Percentiles rank a stretch among this genome's conserved stretches.
phyloP scores from a whole-genome alignment of 2,329 filamentous ascomycete genomes.

The Monosporascus sp. region DNA sequence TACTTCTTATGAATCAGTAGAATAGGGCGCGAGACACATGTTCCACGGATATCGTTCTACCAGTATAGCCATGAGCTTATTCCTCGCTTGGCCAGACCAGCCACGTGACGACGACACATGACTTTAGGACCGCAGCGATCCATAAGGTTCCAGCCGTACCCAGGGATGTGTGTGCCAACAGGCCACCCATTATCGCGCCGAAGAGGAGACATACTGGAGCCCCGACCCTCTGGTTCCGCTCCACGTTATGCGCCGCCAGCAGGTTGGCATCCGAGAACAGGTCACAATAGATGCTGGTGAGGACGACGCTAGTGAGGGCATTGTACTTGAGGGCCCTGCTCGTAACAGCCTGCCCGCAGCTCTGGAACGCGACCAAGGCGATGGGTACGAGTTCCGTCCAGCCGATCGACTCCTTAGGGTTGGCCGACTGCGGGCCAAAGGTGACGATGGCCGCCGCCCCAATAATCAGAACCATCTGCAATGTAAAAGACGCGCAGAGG shows the following conservation, averaged over 20 bases:
- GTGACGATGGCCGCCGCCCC: constrained; percentile 51
- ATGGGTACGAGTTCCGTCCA: constrained; percentile 64
- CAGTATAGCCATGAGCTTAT: neutral
- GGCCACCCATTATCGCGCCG: constrained; percentile 45
- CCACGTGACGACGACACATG: constrained; percentile 52
- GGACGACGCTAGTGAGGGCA: constrained; percentile 69
- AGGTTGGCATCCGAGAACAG: constrained; percentile 61
- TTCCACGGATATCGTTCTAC: too few species aligned
- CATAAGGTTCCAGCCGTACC: constrained; percentile 52
- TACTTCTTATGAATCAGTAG: too few species aligned
- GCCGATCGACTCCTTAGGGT: constrained; percentile 37
- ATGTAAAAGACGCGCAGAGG: constrained; percentile 51
- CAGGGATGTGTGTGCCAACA: constrained; percentile 41
- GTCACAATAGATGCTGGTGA: constrained; percentile 80
- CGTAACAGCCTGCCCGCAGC: constrained; percentile 71
- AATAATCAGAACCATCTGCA: constrained; percentile 46
- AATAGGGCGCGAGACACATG: too few species aligned
- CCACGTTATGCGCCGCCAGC: constrained; percentile 38
- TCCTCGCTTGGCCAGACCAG: constrained; percentile 51
- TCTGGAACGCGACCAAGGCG: constrained; percentile 68
- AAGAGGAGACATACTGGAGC: constrained; percentile 44
- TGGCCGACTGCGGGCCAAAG: constrained; percentile 33
- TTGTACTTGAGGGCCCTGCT: constrained; percentile 65
- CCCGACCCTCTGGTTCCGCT: constrained; percentile 45
- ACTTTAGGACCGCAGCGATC: constrained; percentile 54